Percentiles rank a stretch among this genome's conserved stretches.
These are phyloP conservation scores for Penicillium sp. DNA, from an alignment of 2,329 filamentous ascomycete genomes.

Conservation along the genomic window DNA sequence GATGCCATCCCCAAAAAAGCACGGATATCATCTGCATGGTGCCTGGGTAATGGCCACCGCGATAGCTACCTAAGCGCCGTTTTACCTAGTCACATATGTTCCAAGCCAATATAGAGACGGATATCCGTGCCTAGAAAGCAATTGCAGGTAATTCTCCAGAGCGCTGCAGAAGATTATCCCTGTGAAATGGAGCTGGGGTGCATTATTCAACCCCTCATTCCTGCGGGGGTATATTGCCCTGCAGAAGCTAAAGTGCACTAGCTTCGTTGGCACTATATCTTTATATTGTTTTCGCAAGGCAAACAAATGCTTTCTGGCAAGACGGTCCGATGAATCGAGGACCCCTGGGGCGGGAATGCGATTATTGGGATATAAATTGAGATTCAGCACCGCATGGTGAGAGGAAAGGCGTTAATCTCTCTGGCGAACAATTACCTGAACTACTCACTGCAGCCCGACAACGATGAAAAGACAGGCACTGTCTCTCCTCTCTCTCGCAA, in stretches of 20 bases:
- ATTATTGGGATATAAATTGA: background rate
- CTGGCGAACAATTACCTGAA: too few relatives aligned
- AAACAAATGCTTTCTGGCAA: background rate
- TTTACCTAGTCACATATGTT: too few relatives aligned
- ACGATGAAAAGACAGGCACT: background rate
- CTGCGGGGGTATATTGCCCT: background rate
- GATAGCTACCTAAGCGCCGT: too few relatives aligned
- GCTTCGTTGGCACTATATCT: background rate
- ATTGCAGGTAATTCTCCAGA: background rate
- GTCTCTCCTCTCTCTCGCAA: background rate
- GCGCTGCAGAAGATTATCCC: background rate
- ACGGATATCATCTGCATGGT: background rate
- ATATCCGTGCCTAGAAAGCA: background rate
- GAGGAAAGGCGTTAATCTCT: too few relatives aligned
- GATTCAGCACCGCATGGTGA: background rate
- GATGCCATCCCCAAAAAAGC: conserved; percentile 20
- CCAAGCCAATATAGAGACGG: too few relatives aligned
- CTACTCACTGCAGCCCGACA: too few relatives aligned
- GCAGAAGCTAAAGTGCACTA: background rate
- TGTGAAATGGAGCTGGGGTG: background rate
- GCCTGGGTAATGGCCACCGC: background rate
- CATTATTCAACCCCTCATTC: background rate
- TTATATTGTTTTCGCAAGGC: background rate
- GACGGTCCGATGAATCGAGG: background rate
- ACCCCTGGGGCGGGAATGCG: background rate